Conservation (phyloP, 176 grass and related monocot genomes). For the Panicum miliaceum region DNA sequence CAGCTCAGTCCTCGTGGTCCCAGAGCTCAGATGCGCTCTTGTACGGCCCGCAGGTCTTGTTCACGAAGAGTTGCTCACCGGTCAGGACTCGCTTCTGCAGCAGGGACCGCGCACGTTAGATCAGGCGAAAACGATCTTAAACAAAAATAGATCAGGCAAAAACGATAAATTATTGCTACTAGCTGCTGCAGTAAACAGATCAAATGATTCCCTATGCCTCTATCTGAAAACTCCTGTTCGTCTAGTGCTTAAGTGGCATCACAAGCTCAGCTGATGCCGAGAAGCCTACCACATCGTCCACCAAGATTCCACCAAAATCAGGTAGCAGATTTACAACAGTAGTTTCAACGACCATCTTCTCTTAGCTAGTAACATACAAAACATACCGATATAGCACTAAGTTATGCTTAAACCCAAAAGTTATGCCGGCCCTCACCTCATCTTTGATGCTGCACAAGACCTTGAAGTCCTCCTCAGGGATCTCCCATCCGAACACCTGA, state of each 20-base stretch:
- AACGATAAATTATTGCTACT: not conserved
- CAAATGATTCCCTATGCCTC: constrained; percentile 27
- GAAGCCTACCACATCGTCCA: not conserved
- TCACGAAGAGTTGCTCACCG: constrained; percentile 76
- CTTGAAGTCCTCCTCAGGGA: constrained; percentile 69
- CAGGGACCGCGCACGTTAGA: not conserved
- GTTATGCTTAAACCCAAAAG: not conserved
- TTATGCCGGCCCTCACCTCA: constrained; percentile 46
- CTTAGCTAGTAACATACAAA: not conserved
- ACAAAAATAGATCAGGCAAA: not conserved
- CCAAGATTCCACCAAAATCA: not conserved
- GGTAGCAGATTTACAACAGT: not conserved
- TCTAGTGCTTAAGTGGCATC: not conserved
- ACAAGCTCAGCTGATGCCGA: not conserved
- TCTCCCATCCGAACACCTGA: constrained; percentile 76
- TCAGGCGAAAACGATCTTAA: not conserved
- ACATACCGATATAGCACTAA: not conserved
- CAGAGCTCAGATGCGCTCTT: constrained; percentile 62
- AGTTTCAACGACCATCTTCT: not conserved
- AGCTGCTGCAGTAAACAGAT: not conserved
- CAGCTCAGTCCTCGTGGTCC: constrained; percentile 68
- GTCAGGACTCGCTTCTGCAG: constrained; percentile 66
- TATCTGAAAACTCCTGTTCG: not conserved
- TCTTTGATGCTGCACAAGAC: constrained; percentile 76
- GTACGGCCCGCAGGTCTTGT: constrained; percentile 71